A percentile compares a stretch with the other conserved stretches of the same genome.
These are phyloP conservation scores for Usnea hakonensis DNA, from an alignment of 495 filamentous ascomycete genomes.

Conservation along the genomic window DNA sequence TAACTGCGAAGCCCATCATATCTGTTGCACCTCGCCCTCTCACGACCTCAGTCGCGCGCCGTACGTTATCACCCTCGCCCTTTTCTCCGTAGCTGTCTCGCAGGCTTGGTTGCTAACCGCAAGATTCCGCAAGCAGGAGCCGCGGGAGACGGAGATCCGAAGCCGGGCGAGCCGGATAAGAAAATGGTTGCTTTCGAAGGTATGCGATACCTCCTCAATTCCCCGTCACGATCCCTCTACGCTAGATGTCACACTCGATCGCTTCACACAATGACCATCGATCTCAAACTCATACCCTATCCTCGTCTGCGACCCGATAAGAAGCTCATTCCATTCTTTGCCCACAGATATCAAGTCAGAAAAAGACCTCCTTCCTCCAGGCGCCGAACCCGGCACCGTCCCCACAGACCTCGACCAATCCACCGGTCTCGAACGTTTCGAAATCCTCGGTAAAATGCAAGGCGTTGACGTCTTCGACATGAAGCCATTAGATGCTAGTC, in stretches of 20 bases:
- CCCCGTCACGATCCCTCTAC: not conserved
- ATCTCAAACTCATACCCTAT: constrained; percentile 15
- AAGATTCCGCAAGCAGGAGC: constrained; percentile 16
- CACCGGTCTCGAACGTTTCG: constrained; percentile 94
- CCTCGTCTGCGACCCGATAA: not conserved
- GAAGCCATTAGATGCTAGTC: constrained; percentile 85
- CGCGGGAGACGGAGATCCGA: constrained; percentile 14
- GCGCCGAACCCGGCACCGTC: constrained; percentile 72
- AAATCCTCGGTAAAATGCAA: constrained; percentile 99
- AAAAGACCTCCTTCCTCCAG: constrained; percentile 75
- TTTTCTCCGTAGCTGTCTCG: constrained; percentile 18
- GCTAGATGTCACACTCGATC: not conserved
- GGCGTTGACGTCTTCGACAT: constrained; percentile 98
- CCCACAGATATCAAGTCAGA: constrained; percentile 72
- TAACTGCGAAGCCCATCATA: constrained; percentile 33
- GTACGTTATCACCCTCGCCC: constrained; percentile 34
- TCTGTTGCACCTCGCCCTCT: constrained; percentile 32
- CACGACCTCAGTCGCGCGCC: constrained; percentile 41
- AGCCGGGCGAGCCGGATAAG: constrained; percentile 20
- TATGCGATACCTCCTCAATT: constrained; percentile 7
- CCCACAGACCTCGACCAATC: constrained; percentile 90
- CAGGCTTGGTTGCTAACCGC: constrained; percentile 27
- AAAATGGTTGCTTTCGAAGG: constrained; percentile 23
- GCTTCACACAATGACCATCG: not conserved
- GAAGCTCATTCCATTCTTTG: not conserved